phyloP scores from a whole-genome alignment of 768 basidiomycete genomes.

The Mycena sanguinolenta region DNA sequence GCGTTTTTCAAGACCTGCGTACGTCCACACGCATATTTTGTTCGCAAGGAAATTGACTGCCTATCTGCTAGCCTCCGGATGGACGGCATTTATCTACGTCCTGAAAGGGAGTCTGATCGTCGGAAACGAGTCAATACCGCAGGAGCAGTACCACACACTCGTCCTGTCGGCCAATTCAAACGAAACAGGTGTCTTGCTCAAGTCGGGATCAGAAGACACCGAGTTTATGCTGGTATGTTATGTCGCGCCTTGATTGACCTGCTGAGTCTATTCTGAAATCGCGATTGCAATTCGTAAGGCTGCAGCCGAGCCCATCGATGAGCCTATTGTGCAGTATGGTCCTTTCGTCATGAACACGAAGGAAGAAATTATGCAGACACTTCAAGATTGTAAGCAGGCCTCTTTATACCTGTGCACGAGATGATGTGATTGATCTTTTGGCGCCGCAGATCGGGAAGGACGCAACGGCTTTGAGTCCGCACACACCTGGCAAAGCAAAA shows the following conservation, averaged over 20 bases:
- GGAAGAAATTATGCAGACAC: constrained; percentile 85
- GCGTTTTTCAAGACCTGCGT: constrained; percentile 89
- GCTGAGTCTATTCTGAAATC: background rate
- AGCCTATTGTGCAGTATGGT: constrained; percentile 89
- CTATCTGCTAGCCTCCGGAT: constrained; percentile 70
- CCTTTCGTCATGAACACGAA: constrained; percentile 89
- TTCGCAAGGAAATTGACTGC: background rate
- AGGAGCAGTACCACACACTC: constrained; percentile 81
- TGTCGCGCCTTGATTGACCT: background rate
- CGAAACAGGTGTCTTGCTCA: constrained; percentile 79
- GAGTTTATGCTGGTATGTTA: constrained; percentile 78
- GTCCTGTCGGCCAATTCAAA: constrained; percentile 75
- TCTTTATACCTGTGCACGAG: background rate
- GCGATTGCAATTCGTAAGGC: constrained; percentile 55
- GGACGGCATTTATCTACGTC: constrained; percentile 91
- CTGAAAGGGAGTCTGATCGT: constrained; percentile 77
- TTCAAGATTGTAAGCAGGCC: constrained; percentile 78
- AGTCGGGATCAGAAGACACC: constrained; percentile 70
- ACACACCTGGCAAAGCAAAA: constrained; percentile 81
- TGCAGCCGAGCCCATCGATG: constrained; percentile 91
- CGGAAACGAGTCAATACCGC: constrained; percentile 60
- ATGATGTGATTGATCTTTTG: constrained; percentile 20
- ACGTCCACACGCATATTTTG: constrained; percentile 43
- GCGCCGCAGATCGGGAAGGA: constrained; percentile 71
- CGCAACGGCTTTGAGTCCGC: constrained; percentile 94